Conservation (phyloP, 2,329 filamentous ascomycete species). For the Penicillium rolfsii region DNA sequence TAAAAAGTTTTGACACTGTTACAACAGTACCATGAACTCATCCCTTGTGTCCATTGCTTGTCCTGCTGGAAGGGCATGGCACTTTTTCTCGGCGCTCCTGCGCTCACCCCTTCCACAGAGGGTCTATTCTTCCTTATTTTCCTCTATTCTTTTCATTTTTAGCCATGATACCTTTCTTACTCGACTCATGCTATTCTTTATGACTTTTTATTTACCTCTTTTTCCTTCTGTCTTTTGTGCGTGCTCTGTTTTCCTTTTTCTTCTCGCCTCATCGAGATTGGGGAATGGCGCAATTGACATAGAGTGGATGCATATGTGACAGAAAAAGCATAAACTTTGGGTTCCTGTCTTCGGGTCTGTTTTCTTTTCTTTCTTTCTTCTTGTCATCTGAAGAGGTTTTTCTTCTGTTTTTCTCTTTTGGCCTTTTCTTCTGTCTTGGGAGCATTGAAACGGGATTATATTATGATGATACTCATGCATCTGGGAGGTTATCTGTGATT, state of each 20-base stretch:
- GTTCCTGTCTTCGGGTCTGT: slow-evolving; percentile 16
- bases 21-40: background rate
- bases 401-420: slow-evolving; percentile 21
- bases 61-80: slow-evolving; percentile 25
- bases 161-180: slow-evolving; percentile 29
- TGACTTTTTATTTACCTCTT: slow-evolving; percentile 6
- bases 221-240: slow-evolving; percentile 10
- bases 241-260: slow-evolving; percentile 15
- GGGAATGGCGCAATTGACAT: slow-evolving; percentile 40
- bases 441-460: slow-evolving; percentile 35
- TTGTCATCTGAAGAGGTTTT: slow-evolving; percentile 2
- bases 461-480: slow-evolving; percentile 41
- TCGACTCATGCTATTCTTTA: background rate
- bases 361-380: slow-evolving; percentile 14
- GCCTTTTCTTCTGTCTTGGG: slow-evolving; percentile 25
- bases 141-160: slow-evolving; percentile 10
- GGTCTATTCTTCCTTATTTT: slow-evolving; percentile 9
- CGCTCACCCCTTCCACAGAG: slow-evolving; percentile 6
- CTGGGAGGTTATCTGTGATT: slow-evolving; percentile 38
- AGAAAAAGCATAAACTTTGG: slow-evolving; percentile 33
- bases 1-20: slow-evolving; percentile 7
- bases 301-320: slow-evolving; percentile 42
- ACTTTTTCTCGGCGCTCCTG: slow-evolving; percentile 15
- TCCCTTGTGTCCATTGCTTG: slow-evolving; percentile 7
- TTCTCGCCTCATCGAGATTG: slow-evolving; percentile 23